These are phyloP conservation scores for Phytophthora macrochlamydospora DNA, from an alignment of 352 stramenopile genomes.

Conservation along the genomic window DNA sequence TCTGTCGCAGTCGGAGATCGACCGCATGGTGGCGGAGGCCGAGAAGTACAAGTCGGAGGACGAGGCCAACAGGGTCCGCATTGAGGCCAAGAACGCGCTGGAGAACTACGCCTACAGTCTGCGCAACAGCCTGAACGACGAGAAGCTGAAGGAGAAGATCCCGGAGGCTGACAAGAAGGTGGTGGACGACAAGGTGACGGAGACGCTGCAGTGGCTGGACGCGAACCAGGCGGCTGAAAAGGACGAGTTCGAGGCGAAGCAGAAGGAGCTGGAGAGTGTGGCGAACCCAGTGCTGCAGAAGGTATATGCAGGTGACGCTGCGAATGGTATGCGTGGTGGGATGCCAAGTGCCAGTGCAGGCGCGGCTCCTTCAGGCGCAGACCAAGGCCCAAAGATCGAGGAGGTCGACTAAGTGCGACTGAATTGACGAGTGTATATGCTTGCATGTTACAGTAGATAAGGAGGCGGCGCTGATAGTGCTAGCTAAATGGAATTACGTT, in stretches of 20 bases:
- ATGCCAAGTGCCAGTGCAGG: constrained; percentile 16
- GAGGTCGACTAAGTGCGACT: constrained; percentile 57
- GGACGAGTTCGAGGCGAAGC: constrained; percentile 64
- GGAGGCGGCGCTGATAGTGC: not conserved
- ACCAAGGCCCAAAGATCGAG: constrained; percentile 71
- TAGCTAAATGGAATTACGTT: no score
- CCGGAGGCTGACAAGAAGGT: constrained; percentile 86
- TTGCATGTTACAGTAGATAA: not conserved
- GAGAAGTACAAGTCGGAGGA: constrained; percentile 98
- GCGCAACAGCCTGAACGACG: constrained; percentile 92
- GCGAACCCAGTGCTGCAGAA: constrained; percentile 81
- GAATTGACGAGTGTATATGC: not conserved
- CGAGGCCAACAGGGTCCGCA: constrained; percentile 95
- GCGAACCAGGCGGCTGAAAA: constrained; percentile 68
- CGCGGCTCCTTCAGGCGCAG: constrained; percentile 33
- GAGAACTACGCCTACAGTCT: constrained; percentile 96
- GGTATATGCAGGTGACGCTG: constrained; percentile 56
- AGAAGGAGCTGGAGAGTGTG: constrained; percentile 86
- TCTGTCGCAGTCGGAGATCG: constrained; percentile 97
- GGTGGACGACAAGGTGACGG: constrained; percentile 92
- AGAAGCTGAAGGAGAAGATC: constrained; percentile 95
- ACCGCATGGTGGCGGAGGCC: constrained; percentile 97
- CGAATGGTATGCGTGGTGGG: constrained; percentile 37
- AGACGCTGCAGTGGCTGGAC: constrained; percentile 98
- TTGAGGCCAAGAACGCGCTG: constrained; percentile 96